Evolutionary conservation across 805 yeast species (phyloP).

Genomic region (Schizosaccharomyces japonicus): DNA sequence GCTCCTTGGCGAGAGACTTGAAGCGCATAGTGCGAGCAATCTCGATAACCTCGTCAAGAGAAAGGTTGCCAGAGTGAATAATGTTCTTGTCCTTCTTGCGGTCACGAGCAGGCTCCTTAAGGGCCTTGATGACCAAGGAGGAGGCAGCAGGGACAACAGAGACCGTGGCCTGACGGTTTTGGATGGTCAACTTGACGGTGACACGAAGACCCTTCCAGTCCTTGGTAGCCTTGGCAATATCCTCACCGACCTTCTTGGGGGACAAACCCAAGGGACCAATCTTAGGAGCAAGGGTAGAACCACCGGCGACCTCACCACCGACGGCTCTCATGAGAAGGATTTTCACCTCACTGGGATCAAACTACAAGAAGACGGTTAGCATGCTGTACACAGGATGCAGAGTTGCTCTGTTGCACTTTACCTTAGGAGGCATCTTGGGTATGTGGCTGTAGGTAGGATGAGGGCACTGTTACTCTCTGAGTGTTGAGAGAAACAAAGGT

Average conservation of each 20-base stretch:
- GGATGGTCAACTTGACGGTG: constrained; percentile 93
- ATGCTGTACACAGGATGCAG: no score
- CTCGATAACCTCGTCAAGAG: constrained; percentile 86
- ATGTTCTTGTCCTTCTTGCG: constrained; percentile 99
- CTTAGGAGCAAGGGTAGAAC: constrained; percentile 98
- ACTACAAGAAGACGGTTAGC: no score
- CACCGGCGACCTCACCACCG: constrained; percentile 99
- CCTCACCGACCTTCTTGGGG: constrained; percentile 55
- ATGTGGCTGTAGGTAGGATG: constrained; percentile 4
- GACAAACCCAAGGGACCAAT: constrained; percentile 96
- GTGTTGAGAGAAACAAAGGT: not conserved
- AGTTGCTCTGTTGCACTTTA: no score
- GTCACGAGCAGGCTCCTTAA: constrained; percentile 99
- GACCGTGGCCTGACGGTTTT: constrained; percentile 98
- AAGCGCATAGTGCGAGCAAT: constrained; percentile 94
- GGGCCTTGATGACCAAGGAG: constrained; percentile 92
- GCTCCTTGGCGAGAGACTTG: constrained; percentile 92
- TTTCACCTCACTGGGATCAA: constrained; percentile 96
- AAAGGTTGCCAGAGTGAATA: constrained; percentile 97
- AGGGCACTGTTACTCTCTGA: not conserved
- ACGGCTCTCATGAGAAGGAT: constrained; percentile 97
- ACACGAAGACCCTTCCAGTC: constrained; percentile 87
- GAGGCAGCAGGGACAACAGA: constrained; percentile 99
- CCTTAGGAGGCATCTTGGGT: constrained; percentile 5
- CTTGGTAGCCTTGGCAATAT: constrained; percentile 98